Conservation (phyloP, 192 early-diverging fungal species). For the Chytriomyces confervae region DNA sequence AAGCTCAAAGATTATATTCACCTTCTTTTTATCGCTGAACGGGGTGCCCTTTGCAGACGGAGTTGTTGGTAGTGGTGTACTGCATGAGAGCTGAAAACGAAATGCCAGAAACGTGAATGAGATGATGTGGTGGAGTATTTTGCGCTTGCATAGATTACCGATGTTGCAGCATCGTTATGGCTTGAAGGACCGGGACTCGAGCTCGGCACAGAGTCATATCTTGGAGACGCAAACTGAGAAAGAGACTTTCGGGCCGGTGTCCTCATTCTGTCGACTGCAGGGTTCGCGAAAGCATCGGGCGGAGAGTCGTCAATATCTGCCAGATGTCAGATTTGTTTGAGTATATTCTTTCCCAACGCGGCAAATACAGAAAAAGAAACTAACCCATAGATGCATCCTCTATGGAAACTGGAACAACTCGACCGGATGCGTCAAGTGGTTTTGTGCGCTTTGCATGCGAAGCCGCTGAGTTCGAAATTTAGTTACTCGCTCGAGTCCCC, state of each 20-base stretch:
- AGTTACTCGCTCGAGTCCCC: not conserved
- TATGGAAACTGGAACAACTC: not conserved
- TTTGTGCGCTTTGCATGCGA: not conserved
- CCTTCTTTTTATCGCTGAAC: conserved; percentile 34
- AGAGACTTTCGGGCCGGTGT: conserved; percentile 2
- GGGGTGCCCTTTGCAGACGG: conserved; percentile 14
- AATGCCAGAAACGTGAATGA: not conserved
- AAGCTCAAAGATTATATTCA: not conserved
- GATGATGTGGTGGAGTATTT: not conserved
- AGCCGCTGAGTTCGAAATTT: not conserved
- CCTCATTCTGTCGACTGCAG: not conserved
- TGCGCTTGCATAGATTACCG: not conserved
- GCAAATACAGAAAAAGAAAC: no score
- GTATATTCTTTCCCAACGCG: not conserved
- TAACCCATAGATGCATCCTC: no score
- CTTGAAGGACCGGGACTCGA: not conserved
- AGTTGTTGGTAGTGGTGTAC: not conserved
- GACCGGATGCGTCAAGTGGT: not conserved
- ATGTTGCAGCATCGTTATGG: not conserved
- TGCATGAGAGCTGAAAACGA: not conserved
- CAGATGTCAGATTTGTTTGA: not conserved
- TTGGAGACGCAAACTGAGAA: conserved; percentile 6
- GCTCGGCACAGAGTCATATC: not conserved
- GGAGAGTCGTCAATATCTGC: not conserved
- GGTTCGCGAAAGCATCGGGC: not conserved